These are phyloP conservation scores for Fusarium sp. DNA, from an alignment of 2,329 filamentous ascomycete genomes.

Conservation along the genomic window DNA sequence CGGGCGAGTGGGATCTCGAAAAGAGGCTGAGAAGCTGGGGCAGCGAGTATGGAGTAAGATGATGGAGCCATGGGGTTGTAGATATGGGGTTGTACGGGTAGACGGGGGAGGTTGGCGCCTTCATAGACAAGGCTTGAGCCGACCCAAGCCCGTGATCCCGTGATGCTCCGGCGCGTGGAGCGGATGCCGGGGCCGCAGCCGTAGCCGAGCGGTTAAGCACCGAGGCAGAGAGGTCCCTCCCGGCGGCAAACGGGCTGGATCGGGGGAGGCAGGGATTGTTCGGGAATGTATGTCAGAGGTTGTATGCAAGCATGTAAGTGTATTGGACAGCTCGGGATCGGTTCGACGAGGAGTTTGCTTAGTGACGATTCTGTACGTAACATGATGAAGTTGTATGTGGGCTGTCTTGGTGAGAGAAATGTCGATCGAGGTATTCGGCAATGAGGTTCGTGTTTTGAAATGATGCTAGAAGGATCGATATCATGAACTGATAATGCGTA, in stretches of 20 bases:
- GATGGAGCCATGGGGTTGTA: constrained; percentile 42
- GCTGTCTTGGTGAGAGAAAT: constrained; percentile 5
- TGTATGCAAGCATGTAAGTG: constrained; percentile 31
- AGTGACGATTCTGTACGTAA: constrained; percentile 29
- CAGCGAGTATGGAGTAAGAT: constrained; percentile 41
- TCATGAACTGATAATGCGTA: constrained; percentile 39
- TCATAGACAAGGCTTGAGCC: constrained; percentile 46
- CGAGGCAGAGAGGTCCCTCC: constrained; percentile 18
- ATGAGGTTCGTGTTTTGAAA: constrained; percentile 9
- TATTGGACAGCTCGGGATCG: constrained; percentile 20
- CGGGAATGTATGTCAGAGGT: constrained; percentile 26
- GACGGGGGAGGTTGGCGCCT: constrained; percentile 31
- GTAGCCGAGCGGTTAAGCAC: constrained; percentile 49
- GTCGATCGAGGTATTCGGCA: constrained; percentile 23
- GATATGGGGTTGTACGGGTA: constrained; percentile 37
- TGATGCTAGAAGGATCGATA: constrained; percentile 18
- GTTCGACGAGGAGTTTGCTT: constrained; percentile 21
- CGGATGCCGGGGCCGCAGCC: constrained; percentile 42
- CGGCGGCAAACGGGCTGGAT: constrained; percentile 47
- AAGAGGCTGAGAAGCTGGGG: constrained; percentile 50
- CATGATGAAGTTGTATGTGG: constrained; percentile 20
- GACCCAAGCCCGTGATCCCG: constrained; percentile 50
- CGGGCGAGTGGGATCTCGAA: constrained; percentile 46
- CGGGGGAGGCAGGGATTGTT: constrained; percentile 46
- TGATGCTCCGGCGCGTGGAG: constrained; percentile 52